Evolutionary conservation across 108 stramenopile species (phyloP), one percentile per base, ranked within the genome.

Genomic region (Fragilaria crotonensis): DNA sequence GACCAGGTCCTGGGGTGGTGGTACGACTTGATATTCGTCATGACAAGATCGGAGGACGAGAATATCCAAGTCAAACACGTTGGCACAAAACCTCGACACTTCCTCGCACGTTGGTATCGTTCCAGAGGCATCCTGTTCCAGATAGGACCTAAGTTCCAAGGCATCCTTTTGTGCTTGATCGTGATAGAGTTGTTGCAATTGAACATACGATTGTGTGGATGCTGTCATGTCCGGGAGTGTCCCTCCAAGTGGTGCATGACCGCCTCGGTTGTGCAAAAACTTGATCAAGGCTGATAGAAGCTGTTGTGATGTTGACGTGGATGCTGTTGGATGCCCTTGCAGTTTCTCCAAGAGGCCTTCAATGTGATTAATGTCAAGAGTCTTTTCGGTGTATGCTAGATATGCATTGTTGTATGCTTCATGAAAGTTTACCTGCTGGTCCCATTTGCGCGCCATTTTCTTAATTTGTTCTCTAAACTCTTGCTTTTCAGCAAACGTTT

Each of bases 141-240:
- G 14, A 54, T 52, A 30, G 1, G 2, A 23, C 28, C 53, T 52
- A 33, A 89, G 60, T 48, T 54, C 71, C 21, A 33, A 36, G 20
- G 78, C 32, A 57, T 94, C 95, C 25, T 32, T 52, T 33, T 83
- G 67, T 0, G 92, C 93, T 60, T 88, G 77, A 11, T 59, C 57
- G 25, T 70, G 58, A 73, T 95, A 98, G 1, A 84, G 55, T 23
- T 66, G 60, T 59, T 98, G 95, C 60, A 98, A 62, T 25, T 72
- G 59, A 21, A 96, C 79, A 75, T 85, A 98, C 26, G 54, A 47
- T 7, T 71, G 60, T 17, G 95, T 95, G 30, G 84, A 81, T 1
- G 90, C 78, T 1, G 93, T 90, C 95, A 96, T 95, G 66, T 98
- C 97, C 0, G 97, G 97, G 26, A 98, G 79, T 3, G 67, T 72